Conservation (phyloP, 441 rosid species). For the Aleurites moluccanus region DNA sequence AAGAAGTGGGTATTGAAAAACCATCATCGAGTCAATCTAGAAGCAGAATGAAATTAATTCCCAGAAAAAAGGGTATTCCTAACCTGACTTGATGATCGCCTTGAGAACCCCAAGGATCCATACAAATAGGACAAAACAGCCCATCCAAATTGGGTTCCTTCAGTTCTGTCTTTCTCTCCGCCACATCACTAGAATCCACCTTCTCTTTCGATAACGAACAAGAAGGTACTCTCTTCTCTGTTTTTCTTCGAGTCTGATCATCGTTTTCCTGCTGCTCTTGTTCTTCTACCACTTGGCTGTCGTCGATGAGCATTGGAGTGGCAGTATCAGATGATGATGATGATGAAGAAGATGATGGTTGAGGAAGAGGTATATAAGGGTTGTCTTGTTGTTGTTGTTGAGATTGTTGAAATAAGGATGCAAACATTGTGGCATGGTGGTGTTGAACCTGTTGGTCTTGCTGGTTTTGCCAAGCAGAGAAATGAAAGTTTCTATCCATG, state of each 20-base stretch:
- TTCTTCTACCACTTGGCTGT: not conserved
- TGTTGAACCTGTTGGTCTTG: not conserved
- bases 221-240: not conserved
- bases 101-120: conserved; percentile 15
- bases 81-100: conserved; percentile 21
- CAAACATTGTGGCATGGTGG: not conserved
- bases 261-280: not conserved
- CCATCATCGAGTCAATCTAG: not conserved
- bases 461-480: not conserved
- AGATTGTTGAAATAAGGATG: not conserved
- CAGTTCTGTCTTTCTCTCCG: not conserved
- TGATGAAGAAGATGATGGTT: not conserved
- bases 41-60: not conserved
- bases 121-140: not conserved
- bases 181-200: not conserved
- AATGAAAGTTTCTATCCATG: not conserved
- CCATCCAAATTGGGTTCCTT: conserved; percentile 6
- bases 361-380: not conserved
- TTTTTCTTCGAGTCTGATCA: not conserved
- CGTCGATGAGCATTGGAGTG: conserved; percentile 9
- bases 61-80: not conserved
- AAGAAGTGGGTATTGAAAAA: not conserved
- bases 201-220: not conserved
- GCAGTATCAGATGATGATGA: not conserved
- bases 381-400: not conserved